A percentile compares a stretch with the other conserved stretches of the same genome.
These are phyloP conservation scores for Colletotrichum sp. DNA, from an alignment of 2,329 filamentous ascomycete species.

Conservation along the genomic window DNA sequence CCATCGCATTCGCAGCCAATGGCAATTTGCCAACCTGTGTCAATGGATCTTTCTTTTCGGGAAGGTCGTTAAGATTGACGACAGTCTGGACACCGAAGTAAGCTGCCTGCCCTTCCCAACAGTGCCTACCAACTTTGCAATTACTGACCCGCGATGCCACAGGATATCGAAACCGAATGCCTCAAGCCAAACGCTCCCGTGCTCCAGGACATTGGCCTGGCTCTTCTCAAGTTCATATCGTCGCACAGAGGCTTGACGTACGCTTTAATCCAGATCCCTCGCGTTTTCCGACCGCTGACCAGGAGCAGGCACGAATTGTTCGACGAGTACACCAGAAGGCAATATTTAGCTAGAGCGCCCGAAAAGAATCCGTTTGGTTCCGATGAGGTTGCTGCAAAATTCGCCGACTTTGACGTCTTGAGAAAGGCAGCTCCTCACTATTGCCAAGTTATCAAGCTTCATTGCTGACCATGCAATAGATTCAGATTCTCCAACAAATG, in stretches of 20 bases:
- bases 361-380: conserved; percentile 84
- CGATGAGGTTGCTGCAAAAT: conserved; percentile 74
- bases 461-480: conserved; percentile 41
- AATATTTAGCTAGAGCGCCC: conserved; percentile 84
- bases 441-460: not conserved
- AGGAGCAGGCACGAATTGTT: conserved; percentile 74
- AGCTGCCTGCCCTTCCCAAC: conserved; percentile 24
- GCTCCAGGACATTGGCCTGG: conserved; percentile 82
- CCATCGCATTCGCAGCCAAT: conserved; percentile 81
- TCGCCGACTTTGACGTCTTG: conserved; percentile 82
- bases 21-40: conserved; percentile 93
- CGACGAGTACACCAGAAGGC: conserved; percentile 89
- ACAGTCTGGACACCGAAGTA: conserved; percentile 91
- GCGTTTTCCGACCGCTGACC: not conserved
- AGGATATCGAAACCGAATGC: conserved; percentile 92
- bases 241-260: conserved; percentile 93
- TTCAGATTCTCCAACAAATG: conserved; percentile 83
- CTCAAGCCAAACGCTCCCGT: conserved; percentile 78
- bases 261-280: conserved; percentile 31
- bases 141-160: not conserved
- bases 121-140: not conserved
- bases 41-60: conserved; percentile 96
- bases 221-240: conserved; percentile 89
- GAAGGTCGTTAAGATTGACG: conserved; percentile 85
- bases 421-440: conserved; percentile 64